Evolutionary conservation across 2,329 filamentous ascomycete genomes (phyloP), one percentile per base, ranked within the genome.

Genomic region (Aspergillus pseudotamarii): DNA sequence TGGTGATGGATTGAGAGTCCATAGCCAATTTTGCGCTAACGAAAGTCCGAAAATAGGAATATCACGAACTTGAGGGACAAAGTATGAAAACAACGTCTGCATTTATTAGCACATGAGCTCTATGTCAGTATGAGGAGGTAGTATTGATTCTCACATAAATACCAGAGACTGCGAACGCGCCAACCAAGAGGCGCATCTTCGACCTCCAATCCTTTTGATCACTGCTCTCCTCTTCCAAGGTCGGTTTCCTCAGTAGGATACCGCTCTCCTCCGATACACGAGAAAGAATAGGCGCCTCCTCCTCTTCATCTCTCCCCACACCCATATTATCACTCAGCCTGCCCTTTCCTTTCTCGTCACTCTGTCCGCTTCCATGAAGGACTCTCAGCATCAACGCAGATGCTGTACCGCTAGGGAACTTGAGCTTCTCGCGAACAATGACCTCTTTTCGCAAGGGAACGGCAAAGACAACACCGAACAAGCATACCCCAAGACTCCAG

Each of bases 401-500:
- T 56, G 95, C 96, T 60, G 96, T 98, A 1, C 95, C 95, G 71
- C 92, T 96, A 0, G 95, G 95, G 70, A 99, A 99, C 74, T 92
- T 95, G 62, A 99, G 80, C 75, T 94, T 91, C 80, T 99, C 95
- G 62, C 91, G 83, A 60, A 99, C 92, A 64, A 99, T 96, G 60
- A 98, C 94, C 79, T 99, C 93, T 61, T 89, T 91, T 54, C 95
- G 86, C 60, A 98, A 75, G 0, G 95, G 95, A 16, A 99, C 94
- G 0, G 94, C 95, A 80, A 99, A 98, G 1, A 98, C 90, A 1
- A 98, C 95, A 0, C 95, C 95, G 75, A 99, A 99, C 73, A 98
- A 94, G 75, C 94, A 97, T 19, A 99, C 86, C 0, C 95, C 95
- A 59, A 99, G 77, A 30, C 93, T 91, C 95, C 95, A 99, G 9